Percentiles rank a stretch among this genome's conserved stretches.
These are phyloP conservation scores for Paspalum notatum DNA, from an alignment of 176 grass and related monocot species.

Conservation along the genomic window DNA sequence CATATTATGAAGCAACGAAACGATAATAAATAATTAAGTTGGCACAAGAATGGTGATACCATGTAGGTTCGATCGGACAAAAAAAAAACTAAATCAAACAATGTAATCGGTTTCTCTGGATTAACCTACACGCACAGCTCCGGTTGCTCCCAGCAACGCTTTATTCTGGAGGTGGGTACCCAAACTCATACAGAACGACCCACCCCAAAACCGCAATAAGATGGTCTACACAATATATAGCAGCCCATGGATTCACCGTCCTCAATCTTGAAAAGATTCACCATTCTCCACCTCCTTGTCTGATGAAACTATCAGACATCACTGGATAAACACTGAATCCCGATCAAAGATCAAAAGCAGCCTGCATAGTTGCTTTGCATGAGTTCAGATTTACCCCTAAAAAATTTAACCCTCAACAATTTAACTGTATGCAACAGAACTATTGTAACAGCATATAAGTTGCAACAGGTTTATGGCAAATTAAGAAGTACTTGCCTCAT, in stretches of 20 bases:
- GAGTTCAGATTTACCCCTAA: neutral
- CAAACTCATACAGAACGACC: conserved; percentile 29
- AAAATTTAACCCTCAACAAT: neutral
- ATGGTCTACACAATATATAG: conserved; percentile 9
- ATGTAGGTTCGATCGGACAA: neutral
- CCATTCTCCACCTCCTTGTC: neutral
- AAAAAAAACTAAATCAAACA: neutral
- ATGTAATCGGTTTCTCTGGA: neutral
- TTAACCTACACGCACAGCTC: neutral
- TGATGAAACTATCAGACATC: conserved; percentile 22
- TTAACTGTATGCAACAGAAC: neutral
- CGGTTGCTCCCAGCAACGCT: neutral
- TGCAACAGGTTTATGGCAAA: neutral
- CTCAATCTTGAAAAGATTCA: conserved; percentile 32
- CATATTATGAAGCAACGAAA: neutral
- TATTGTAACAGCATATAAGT: neutral
- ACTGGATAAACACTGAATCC: conserved; percentile 3
- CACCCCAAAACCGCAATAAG: conserved; percentile 28
- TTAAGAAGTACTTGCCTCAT: conserved; percentile 30
- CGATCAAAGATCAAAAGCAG: conserved; percentile 4
- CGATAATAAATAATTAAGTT: neutral
- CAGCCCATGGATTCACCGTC: conserved; percentile 17
- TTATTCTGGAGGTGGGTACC: neutral
- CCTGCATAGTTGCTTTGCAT: conserved; percentile 29
- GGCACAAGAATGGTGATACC: neutral